Evolutionary conservation across 352 stramenopile genomes (phyloP).

Genomic region (Pythium coloratum): DNA sequence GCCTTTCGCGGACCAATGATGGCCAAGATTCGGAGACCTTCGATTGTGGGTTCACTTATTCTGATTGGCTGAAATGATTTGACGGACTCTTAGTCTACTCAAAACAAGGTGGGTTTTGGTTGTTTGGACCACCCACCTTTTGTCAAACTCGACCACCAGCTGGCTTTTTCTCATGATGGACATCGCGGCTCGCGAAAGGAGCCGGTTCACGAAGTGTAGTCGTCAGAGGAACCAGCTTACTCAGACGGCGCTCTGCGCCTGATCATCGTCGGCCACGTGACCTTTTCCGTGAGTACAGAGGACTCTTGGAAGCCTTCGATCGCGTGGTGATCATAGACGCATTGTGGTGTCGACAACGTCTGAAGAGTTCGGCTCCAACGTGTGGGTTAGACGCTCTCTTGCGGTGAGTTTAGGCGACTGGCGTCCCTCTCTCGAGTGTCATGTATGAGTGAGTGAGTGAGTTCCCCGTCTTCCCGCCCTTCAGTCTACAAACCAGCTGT

Average conservation of each 20-base stretch:
- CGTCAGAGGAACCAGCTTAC: background rate
- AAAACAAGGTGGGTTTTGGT: no score
- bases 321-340: no score
- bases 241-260: no score
- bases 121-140: background rate
- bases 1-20: no score
- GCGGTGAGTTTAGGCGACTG: background rate
- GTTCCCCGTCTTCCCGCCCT: background rate
- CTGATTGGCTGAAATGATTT: no score
- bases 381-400: background rate
- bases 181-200: background rate
- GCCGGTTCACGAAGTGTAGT: background rate
- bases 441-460: background rate
- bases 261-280: background rate
- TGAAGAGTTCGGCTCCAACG: no score
- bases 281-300: background rate
- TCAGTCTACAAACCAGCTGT: constrained; percentile 1
- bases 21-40: no score
- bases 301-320: no score
- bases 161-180: background rate
- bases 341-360: no score
- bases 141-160: background rate
- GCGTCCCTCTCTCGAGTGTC: background rate
- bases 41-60: background rate
- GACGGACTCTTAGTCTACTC: no score